Base-by-base conservation (phyloP, 116 monocot genomes). In the Cymodocea nodosa region DNA sequence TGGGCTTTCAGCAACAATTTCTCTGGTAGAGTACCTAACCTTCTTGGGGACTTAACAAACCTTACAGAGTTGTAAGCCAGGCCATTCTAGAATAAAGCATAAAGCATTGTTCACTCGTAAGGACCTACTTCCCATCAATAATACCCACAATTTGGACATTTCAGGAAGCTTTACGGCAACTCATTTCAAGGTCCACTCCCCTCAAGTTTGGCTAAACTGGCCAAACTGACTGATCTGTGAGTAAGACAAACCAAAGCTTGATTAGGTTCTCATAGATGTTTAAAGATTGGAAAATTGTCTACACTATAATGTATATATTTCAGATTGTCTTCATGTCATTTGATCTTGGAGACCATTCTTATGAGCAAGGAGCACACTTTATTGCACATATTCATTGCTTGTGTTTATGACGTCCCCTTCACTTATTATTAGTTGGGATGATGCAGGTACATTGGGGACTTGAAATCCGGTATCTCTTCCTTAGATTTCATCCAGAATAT, bases 101-200 rank as follows among this genome's bases (percentile, higher is more conserved):
- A 30, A 30, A 30, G 3, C 1, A 30, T n/a, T 30, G 30, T 30
- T 30, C 30, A 30, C 30, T 3, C 3, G 30, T 30, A 30, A 44
- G 44, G 44, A 44, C 11, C 44, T 3, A 44, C 0, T 44, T 44
- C 44, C 6, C 9, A 15, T 17, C 14, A 53, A 9, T 53, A 19
- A 53, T 15, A 15, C 15, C 2, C 19, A 2, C 19, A 59, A 23
- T 59, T 59, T 52, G 1, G n/a, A 67, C 13, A n/a, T 16, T 59
- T 12, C 69, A 92, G 92, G 92, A 69, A 79, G 51, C 75, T 92
- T 17, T 84, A 92, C 40, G 92, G 92, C 4, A 92, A 84, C 60
- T 87, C 87, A 54, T 87, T 92, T 50, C 55, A 74, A 72, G 92
- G 92, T 70, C 87, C 87, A 77, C 85, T 92, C 64, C 87, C 92